Base-by-base conservation (phyloP, 441 rosid genomes). In the Populus tomentosa region DNA sequence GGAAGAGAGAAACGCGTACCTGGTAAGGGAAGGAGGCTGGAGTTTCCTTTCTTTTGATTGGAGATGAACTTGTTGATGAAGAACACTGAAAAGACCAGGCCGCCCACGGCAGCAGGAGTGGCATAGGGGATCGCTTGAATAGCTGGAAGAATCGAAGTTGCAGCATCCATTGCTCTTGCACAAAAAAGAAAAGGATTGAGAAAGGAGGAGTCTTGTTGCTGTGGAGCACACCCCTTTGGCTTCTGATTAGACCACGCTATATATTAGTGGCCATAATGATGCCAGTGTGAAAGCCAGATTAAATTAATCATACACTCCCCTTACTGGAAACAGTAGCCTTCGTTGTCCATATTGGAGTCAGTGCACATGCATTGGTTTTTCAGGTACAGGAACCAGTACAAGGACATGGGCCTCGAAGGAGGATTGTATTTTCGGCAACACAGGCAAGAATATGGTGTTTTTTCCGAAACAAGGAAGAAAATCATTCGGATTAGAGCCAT, bases 21-120 rank as follows among this genome's bases (percentile, higher is more conserved):
- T 69, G 91, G 96, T 1, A 87, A 84, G 53, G 83, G 68, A 33
- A 89, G 92, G 66, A 90, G 91, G 1, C 8, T 70, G 33, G 87
- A n/a, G 42, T 82, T 66, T 33, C 81, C 80, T 61, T 86, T 85
- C 74, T 66, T 78, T 26, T 71, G 77, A 53, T 73, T 62, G 59
- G 70, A 73, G 61, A 69, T 11, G 67, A 86, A 36, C 23, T 77
- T 83, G 79, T 77, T 82, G 63, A 81, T 53, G 59, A 86, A 73
- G 81, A 86, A 78, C 36, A 82, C 20, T 72, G 85, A 84, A 72
- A 88, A 75, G 70, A 87, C 23, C 61, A 89, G 20, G 36, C 81
- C 86, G 72, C 87, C 90, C 3, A 86, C 74, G 62, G 84, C 86
- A 42, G 86, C 68, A 64, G 87, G 82, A 65, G 86, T 73, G 75